Evolutionary conservation across 2,329 filamentous ascomycete genomes (phyloP), one percentile per base, ranked within the genome.

Genomic region (Colletotrichum lini): DNA sequence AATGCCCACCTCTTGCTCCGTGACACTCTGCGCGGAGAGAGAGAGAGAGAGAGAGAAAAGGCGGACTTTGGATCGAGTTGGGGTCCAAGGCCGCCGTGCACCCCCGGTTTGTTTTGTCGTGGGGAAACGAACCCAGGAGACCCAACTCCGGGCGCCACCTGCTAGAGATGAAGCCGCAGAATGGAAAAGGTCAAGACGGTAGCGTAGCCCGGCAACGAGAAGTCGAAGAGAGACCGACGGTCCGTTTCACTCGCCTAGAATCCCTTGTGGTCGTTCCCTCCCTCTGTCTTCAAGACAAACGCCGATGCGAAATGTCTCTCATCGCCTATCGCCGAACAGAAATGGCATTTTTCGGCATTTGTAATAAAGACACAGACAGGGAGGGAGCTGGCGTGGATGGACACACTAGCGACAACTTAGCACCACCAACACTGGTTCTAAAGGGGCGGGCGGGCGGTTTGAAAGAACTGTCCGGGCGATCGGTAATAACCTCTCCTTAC

Each of bases 401-500:
- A 53, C n/a, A 16, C 16, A 47, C 44, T 8, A 53, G 23, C 40
- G 42, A 54, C 44, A 50, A 45, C 42, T 47, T 13, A 35, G 30
- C 30, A 35, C 30, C 30, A 10, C 9, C 9, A 35, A 35, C 10
- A 35, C 30, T 9, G 30, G 30, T 35, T 35, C 30, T 35, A 35
- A 9, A 10, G 30, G 30, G 8, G 30, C 9, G 30, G 30, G 30
- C 30, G 30, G 30, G 2, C 30, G 9, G 30, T 35, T 10, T 8
- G 8, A 9, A 35, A 35, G n/a, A 8, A 35, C 30, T 35, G 30
- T 35, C 30, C 40, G 47, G 62, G 10, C 23, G 49, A 50, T 61
- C 67, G 56, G 67, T 63, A 56, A 57, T 70, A 70, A 67, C 56
- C 67, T 67, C 30, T 35, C 30, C 30, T 35, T 35, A 9, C 8